These are phyloP conservation scores for Sinapis alba DNA, from an alignment of 441 rosid genomes.

Conservation along the genomic window DNA sequence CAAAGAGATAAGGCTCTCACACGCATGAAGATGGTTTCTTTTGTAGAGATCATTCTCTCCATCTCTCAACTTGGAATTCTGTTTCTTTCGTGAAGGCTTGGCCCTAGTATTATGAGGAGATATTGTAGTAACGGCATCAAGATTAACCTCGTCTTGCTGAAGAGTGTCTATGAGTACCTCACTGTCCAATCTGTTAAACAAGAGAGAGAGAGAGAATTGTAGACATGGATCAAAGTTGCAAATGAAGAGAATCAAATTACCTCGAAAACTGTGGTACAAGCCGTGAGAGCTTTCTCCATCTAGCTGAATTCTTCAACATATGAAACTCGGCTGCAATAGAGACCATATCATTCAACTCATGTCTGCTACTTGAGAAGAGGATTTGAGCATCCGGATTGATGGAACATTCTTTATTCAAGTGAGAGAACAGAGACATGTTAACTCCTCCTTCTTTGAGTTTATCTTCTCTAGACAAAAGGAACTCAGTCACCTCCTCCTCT, in stretches of 20 bases:
- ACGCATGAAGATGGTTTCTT: slow-evolving; percentile 67
- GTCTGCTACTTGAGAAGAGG: slow-evolving; percentile 46
- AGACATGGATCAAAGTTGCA: slow-evolving; percentile 10
- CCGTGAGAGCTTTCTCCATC: slow-evolving; percentile 41
- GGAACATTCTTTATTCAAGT: slow-evolving; percentile 39
- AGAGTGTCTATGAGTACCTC: neutral
- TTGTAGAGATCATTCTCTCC: slow-evolving; percentile 57
- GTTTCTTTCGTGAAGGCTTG: slow-evolving; percentile 54
- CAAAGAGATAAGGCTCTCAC: slow-evolving; percentile 72
- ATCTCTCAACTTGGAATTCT: slow-evolving; percentile 42
- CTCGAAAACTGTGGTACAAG: slow-evolving; percentile 60
- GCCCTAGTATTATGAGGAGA: slow-evolving; percentile 54
- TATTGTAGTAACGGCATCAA: slow-evolving; percentile 41
- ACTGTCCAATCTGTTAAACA: slow-evolving; percentile 4
- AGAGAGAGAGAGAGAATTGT: neutral
- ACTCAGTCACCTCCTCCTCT: neutral
- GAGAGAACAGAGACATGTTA: slow-evolving; percentile 41
- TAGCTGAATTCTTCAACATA: slow-evolving; percentile 37
- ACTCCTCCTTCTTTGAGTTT: neutral
- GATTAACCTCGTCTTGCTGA: neutral
- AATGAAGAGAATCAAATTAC: slow-evolving; percentile 33
- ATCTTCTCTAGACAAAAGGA: neutral
- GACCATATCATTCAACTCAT: slow-evolving; percentile 17
- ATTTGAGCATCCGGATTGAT: slow-evolving; percentile 41
- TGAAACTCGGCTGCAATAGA: neutral